Base-by-base conservation (phyloP, 768 basidiomycete genomes). In the Kwoniella newhampshirensis region DNA sequence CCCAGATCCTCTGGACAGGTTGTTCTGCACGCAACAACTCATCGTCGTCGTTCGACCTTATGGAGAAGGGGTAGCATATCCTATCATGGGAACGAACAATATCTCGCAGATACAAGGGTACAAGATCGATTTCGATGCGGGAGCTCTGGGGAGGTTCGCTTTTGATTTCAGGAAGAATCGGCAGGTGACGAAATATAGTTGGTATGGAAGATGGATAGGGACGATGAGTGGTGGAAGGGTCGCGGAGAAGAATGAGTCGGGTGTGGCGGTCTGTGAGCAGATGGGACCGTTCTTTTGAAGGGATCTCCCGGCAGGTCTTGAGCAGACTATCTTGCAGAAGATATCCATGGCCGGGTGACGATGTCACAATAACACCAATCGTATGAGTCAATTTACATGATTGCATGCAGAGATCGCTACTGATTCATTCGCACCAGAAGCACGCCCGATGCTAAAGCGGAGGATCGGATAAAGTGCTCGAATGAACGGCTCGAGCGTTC, bases 211-310 rank as follows among this genome's bases (percentile, higher is more conserved):
- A 23, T 54, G 52, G 52, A 54, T 54, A 11, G 52, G 52, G 20
- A 54, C 23, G 26, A 36, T 54, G 3, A 44, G 21, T 2, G 52
- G 52, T 43, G 52, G 52, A 13, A n/a, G 26, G 8, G 2, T 54
- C 0, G 52, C 40, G 0, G 51, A 32, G 5, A 42, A 42, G 26
- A 12, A 18, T 41, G 27, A 7, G 20, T 4, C 4, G 13, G 51
- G 41, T 12, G 51, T 41, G 0, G 51, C 25, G 13, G 27, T 42
- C 2, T 45, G 21, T 2, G 43, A 54, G 35, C 52, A 54, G 41
- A 54, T 54, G 52, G 52, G 52, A 4, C 52, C 52, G 2, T 54
- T 54, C 18, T n/a, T n/a, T n/a, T n/a, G n/a, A n/a, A n/a, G n/a
- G n/a, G n/a, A n/a, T n/a, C n/a, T n/a, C n/a, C n/a, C n/a, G n/a